Base-by-base conservation (phyloP, 768 basidiomycete species). In the Myochromella boudieri region DNA sequence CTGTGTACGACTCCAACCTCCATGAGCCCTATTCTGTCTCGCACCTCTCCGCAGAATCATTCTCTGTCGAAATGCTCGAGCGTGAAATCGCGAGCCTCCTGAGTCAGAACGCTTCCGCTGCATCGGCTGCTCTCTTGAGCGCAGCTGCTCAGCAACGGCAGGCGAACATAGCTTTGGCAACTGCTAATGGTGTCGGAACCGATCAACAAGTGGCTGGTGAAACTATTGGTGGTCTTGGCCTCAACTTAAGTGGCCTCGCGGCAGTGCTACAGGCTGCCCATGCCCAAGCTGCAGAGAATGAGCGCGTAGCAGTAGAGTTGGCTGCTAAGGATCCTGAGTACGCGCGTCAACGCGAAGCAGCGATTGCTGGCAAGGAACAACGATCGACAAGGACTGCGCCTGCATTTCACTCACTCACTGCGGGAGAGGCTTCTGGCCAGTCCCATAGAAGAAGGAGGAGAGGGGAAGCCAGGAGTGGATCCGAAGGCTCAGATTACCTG, bases 261-360 rank as follows among this genome's bases (percentile, higher is more conserved):
- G 87, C 87, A 38, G 84, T 89, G 54, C 69, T 91, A 24, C 86
- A 90, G 52, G 88, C 86, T 43, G 89, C 84, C 7, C 84, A 87
- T 40, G 81, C 81, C 3, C 82, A 79, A 31, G 76, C 73, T 24
- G 66, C 71, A 11, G 75, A 77, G 51, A 70, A 70, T 33, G 76
- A 74, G 44, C 75, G 73, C 48, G 64, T 65, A 14, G 66, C 67
- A 11, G 70, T 70, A 48, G 69, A 69, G 37, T 64, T 76, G 39
- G 65, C 75, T 27, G 68, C 69, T 15, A 77, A 78, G 56, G 69
- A 73, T 51, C 58, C 76, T 25, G 68, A 71, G 26, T 71, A 75
- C 44, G 68, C 67, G 44, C 64, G 67, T 28, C 71, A 74, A 43
- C 72, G 70, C 44, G 73, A 75, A 51, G 68, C 72, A 53, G 68